Base-by-base conservation (phyloP, 768 basidiomycete genomes). In the Hygrophorus pudorinus region DNA sequence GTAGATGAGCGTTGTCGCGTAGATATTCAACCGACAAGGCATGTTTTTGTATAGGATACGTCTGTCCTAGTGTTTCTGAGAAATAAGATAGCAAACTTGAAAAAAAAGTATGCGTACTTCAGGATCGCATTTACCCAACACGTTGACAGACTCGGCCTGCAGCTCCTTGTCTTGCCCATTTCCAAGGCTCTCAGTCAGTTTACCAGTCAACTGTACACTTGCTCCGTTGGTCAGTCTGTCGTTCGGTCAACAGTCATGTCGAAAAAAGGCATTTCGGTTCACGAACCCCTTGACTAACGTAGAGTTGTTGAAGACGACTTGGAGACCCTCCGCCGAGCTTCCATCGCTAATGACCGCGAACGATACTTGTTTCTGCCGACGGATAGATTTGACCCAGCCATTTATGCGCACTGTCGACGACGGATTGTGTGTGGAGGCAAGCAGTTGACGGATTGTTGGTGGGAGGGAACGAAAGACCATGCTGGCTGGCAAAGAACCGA, bases 1-100 rank as follows among this genome's bases (percentile, higher is more conserved):
- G 81, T n/a, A 99, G 61, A 65, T 98, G 92, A 3, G 79, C 77
- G 55, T 93, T 72, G 47, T 92, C 85, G 6, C 94, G 76, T 24
- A 96, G 72, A 54, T 88, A 84, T 48, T 91, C 84, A 1, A 73
- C 62, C 2, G 86, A 78, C 9, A 90, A 71, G 21, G 78, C 62
- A 61, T 97, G 81, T 59, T 96, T 97, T 62, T 93, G 93, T 41
- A 96, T 90, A 0, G 91, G 91, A 61, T 94, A 97, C 37, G 64
- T 65, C 91, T 91, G 44, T 14, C 16, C 5, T 33, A 38, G 32
- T 21, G 14, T 21, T 28, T 40, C 14, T 39, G 4, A 2, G 30
- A 17, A 28, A 17, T 18, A 30, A 18, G 28, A 20, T 36, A 14
- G 16, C 31, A 30, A 35, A 17, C n/a, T n/a, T n/a, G n/a, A 13